Conservation (phyloP, 1,139 yeast species). For the Lodderomyces parapsilosis region DNA sequence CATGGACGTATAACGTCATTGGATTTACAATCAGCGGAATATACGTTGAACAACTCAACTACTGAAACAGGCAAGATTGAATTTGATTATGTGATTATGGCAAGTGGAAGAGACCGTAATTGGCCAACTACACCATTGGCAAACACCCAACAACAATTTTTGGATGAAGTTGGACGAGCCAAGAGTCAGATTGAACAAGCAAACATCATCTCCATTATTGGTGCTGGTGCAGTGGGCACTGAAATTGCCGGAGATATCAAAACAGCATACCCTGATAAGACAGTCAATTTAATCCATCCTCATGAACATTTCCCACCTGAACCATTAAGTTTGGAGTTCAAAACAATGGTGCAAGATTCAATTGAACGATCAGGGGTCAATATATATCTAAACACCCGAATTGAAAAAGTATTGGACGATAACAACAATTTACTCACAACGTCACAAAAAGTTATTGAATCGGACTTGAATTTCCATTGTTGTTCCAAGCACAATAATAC, state of each 20-base stretch:
- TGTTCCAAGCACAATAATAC: conserved; percentile 42
- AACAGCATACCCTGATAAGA: conserved; percentile 31
- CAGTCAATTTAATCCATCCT: conserved; percentile 41
- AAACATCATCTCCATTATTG: conserved; percentile 35
- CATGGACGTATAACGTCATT: conserved; percentile 42
- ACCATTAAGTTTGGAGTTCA: conserved; percentile 34
- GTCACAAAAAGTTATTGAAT: conserved; percentile 26
- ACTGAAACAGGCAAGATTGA: conserved; percentile 16
- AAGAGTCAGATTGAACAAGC: conserved; percentile 21
- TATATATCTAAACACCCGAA: conserved; percentile 24
- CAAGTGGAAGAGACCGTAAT: conserved; percentile 50
- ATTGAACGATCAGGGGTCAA: conserved; percentile 23
- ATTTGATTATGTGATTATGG: conserved; percentile 51
- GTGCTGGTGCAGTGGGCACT: conserved; percentile 54
- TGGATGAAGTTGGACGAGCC: conserved; percentile 35
- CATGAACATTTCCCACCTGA: conserved; percentile 42
- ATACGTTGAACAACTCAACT: conserved; percentile 3
- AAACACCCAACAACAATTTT: conserved; percentile 24
- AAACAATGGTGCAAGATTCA: conserved; percentile 25
- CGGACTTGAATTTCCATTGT: conserved; percentile 46
- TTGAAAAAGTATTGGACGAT: conserved; percentile 26
- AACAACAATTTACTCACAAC: conserved; percentile 22
- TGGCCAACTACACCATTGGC: conserved; percentile 56
- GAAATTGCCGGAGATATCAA: conserved; percentile 50
- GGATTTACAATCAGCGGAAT: conserved; percentile 14